Evolutionary conservation across 495 filamentous ascomycete species (phyloP).

Genomic region (Bacidia rubella): DNA sequence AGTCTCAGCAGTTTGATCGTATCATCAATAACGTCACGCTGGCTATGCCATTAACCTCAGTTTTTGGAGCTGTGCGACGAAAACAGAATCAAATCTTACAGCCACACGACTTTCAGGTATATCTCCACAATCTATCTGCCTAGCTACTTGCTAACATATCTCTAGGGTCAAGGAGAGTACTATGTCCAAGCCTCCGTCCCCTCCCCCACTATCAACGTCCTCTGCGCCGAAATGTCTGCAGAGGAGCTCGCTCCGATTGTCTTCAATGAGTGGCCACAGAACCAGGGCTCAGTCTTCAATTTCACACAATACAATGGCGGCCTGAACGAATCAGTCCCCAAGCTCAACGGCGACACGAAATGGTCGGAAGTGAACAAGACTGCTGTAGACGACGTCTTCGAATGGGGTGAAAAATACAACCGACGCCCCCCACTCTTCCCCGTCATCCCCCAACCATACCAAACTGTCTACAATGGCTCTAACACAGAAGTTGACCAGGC

Average conservation of each 20-base stretch:
- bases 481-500: constrained; percentile 12
- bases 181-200: constrained; percentile 48
- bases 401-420: constrained; percentile 38
- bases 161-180: constrained; percentile 50
- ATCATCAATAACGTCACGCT: constrained; percentile 61
- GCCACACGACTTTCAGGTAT: constrained; percentile 40
- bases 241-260: constrained; percentile 48
- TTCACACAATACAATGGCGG: constrained; percentile 19
- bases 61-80: constrained; percentile 47
- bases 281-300: constrained; percentile 26
- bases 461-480: constrained; percentile 54
- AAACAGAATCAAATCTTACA: constrained; percentile 49
- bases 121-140: constrained; percentile 6
- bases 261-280: constrained; percentile 41
- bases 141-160: background rate
- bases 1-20: constrained; percentile 32
- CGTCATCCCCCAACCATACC: constrained; percentile 44
- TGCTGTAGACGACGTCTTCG: constrained; percentile 54
- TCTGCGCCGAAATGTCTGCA: constrained; percentile 49
- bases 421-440: constrained; percentile 50
- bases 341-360: constrained; percentile 4
- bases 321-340: constrained; percentile 17
- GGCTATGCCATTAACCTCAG: constrained; percentile 56
- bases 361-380: constrained; percentile 40
- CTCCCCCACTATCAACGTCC: constrained; percentile 51